phyloP scores from a whole-genome alignment of 2,329 filamentous ascomycete species.

The Colletotrichum sp. region DNA sequence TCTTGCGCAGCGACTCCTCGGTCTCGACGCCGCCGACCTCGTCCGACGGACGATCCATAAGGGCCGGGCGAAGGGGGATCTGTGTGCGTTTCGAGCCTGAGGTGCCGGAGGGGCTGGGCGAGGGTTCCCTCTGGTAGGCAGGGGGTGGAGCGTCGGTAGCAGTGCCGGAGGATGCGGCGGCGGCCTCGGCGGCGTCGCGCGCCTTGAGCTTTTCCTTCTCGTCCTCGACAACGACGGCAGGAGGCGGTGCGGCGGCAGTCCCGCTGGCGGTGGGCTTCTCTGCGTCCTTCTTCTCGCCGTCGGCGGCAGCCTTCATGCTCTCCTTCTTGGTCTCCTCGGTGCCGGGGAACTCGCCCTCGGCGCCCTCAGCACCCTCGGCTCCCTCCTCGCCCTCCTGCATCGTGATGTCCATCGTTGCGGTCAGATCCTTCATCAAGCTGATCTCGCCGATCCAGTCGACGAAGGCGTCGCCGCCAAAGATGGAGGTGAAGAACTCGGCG shows the following conservation, averaged over 20 bases:
- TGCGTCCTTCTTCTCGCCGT: conserved; percentile 29
- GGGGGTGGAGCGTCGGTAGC: conserved; percentile 28
- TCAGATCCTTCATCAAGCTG: conserved; percentile 97
- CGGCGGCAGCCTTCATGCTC: conserved; percentile 50
- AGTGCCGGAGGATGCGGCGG: conserved; percentile 5
- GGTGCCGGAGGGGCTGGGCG: conserved; percentile 41
- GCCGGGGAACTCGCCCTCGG: conserved; percentile 59
- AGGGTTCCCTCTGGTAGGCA: conserved; percentile 37
- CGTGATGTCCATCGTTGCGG: conserved; percentile 97
- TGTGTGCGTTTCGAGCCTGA: conserved; percentile 44
- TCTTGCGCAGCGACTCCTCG: conserved; percentile 43
- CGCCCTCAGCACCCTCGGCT: conserved; percentile 53
- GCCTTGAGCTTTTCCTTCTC: conserved; percentile 29
- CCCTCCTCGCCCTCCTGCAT: conserved; percentile 81
- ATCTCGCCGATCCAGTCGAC: conserved; percentile 98
- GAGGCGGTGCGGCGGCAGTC: conserved; percentile 30
- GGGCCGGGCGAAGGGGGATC: conserved; percentile 80
- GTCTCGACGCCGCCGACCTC: conserved; percentile 75
- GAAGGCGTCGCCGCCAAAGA: conserved; percentile 97
- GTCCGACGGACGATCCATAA: conserved; percentile 84
- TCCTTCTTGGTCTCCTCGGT: conserved; percentile 62
- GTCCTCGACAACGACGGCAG: conserved; percentile 46
- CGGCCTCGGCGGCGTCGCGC: conserved; percentile 19
- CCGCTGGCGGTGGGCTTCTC: conserved; percentile 32
- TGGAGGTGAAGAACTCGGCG: conserved; percentile 96